A percentile compares a stretch with the other conserved stretches of the same genome.
phyloP scores from a whole-genome alignment of 768 basidiomycete genomes.

The Trametes coccinea region DNA sequence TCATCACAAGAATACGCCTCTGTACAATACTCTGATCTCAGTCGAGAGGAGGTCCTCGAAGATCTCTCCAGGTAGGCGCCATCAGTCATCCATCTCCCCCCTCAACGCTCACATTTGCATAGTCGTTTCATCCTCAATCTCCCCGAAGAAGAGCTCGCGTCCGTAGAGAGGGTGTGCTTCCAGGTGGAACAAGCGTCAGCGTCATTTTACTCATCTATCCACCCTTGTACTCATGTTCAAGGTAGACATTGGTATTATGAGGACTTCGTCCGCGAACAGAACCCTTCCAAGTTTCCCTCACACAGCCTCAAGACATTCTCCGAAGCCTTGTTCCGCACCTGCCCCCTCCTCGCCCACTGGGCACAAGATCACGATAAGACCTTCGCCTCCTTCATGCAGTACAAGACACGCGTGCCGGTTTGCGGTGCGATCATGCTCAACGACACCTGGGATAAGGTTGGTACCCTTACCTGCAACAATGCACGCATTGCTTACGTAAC shows the following conservation, averaged over 20 bases:
- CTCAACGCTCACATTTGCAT: slow-evolving; percentile 17
- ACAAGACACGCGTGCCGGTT: slow-evolving; percentile 95
- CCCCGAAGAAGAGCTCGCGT: slow-evolving; percentile 88
- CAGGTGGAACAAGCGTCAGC: slow-evolving; percentile 98
- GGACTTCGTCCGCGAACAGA: slow-evolving; percentile 94
- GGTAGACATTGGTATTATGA: slow-evolving; percentile 99
- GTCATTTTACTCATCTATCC: not conserved
- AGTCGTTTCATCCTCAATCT: slow-evolving; percentile 97
- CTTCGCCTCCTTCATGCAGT: slow-evolving; percentile 89
- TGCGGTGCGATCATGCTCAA: slow-evolving; percentile 98
- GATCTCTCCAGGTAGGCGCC: slow-evolving; percentile 76
- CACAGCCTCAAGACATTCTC: slow-evolving; percentile 92
- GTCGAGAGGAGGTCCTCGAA: slow-evolving; percentile 84
- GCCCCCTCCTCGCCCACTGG: slow-evolving; percentile 81
- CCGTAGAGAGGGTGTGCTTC: slow-evolving; percentile 93
- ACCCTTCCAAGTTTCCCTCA: slow-evolving; percentile 76
- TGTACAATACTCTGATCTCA: slow-evolving; percentile 62
- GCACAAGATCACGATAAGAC: slow-evolving; percentile 83
- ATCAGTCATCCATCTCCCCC: slow-evolving; percentile 11
- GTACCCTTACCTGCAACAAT: slow-evolving; percentile 16
- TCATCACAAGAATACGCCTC: slow-evolving; percentile 42
- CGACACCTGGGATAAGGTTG: slow-evolving; percentile 88
- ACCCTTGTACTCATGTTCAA: slow-evolving; percentile 3
- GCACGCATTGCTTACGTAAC: slow-evolving; percentile 17
- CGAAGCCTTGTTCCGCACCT: slow-evolving; percentile 83